Base-by-base conservation (phyloP, 208 protist genomes). In the Trypanosoma mega region DNA sequence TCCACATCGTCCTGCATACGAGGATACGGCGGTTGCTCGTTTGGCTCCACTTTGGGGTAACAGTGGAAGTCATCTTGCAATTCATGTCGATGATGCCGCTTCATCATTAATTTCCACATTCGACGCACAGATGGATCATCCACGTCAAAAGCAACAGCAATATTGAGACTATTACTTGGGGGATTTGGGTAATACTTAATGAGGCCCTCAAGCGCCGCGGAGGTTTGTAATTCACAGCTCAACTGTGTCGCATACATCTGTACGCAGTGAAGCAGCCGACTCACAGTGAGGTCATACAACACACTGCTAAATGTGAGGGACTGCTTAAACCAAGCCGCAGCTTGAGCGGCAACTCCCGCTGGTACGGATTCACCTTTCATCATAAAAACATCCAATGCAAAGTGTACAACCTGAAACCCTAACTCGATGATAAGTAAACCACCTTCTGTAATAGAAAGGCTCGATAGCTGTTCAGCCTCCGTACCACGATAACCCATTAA, bases 391-490 rank as follows among this genome's bases (percentile, higher is more conserved):
- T 96, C 90, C 5, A 96, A 70, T 4, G 90, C 86, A 64, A 91
- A 96, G 71, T 93, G 74, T 41, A 78, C 82, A 57, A 93, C 86
- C 62, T 96, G 85, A 53, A 93, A 82, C 24, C 90, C 90, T 18
- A 96, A 71, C 72, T 93, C 86, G 14, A 93, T 66, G 24, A 96
- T 77, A 44, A 93, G 80, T 14, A 93, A 62, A 2, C 90, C 90
- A 26, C 71, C 68, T 8, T 68, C 66, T 6, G 66, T 72, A 49
- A 92, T 75, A 27, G 80, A 78, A 5, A 61, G 47, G 14, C 44
- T 51, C 37, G 57, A 12, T 1, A 48, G 20, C 37, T 37, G 29
- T 36, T 78, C 62, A 24, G n/a, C n/a, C n/a, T n/a, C n/a, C n/a
- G n/a, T n/a, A n/a, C n/a, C n/a, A n/a, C n/a, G n/a, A n/a, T n/a